Base-by-base conservation (phyloP, 106 monocot species). In the Dendrobium nobile region DNA sequence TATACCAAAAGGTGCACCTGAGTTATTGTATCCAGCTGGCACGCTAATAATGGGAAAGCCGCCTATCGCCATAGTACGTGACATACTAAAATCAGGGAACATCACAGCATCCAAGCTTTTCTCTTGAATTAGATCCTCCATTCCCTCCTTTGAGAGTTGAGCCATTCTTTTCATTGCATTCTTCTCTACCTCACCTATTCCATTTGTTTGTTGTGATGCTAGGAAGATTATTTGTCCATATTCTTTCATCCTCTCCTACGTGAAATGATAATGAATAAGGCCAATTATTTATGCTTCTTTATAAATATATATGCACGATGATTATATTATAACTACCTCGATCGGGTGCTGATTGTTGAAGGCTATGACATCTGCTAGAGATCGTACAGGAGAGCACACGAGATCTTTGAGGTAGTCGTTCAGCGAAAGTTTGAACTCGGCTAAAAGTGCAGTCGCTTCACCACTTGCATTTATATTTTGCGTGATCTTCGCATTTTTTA, bases 371-470 rank as follows among this genome's bases (percentile, higher is more conserved):
- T 94, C 91, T 16, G 79, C 74, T 2, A 94, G 85, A 72, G 91
- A 84, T 28, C 88, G 85, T 9, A 94, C 91, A 13, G 87, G 89
- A 0, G 94, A 91, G 31, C 31, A 45, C 5, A 77, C 15, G 47
- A 94, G 67, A 24, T 91, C 84, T 33, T 85, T 72, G 15, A 91
- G 83, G 89, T 91, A 94, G 1, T 19, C 54, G 42, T 88, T 89
- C 20, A 89, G 61, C 4, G 78, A 73, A 4, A 87, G 20, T 85
- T 94, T 91, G 84, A 94, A 94, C 75, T 94, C 89, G 0, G 91
- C 85, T 13, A 81, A 59, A 56, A 88, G 16, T 0, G 61, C 77
- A 4, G 17, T 17, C 0, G 15, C 4, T 22, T 88, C 86, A 17
- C 87, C 91, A 47, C 86, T 91, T 51, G 82, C 11, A 1, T 0